phyloP scores from a whole-genome alignment of 805 yeast genomes.

The Tetrapisispora fleetii region DNA sequence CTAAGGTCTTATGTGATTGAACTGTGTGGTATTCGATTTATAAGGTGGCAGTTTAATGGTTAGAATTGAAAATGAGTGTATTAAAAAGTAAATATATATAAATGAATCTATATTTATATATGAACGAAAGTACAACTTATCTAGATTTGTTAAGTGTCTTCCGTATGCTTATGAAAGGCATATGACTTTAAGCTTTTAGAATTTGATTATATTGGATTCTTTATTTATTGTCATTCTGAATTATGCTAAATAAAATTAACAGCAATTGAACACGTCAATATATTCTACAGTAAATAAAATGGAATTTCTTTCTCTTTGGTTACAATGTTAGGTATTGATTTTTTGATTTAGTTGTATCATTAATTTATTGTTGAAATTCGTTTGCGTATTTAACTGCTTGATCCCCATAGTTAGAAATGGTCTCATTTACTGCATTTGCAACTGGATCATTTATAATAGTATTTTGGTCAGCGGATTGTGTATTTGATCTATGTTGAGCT shows the following conservation, averaged over 20 bases:
- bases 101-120: not conserved
- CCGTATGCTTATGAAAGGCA: not conserved
- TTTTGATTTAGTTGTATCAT: not conserved
- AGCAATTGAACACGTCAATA: not conserved
- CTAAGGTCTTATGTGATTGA: no score
- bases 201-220: not conserved
- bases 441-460: conserved; percentile 1
- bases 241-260: not conserved
- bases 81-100: no score
- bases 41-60: no score
- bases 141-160: not conserved
- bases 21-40: no score
- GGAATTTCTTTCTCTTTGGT: not conserved
- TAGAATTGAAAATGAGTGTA: no score
- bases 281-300: not conserved
- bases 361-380: conserved; percentile 20
- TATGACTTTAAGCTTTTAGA: not conserved
- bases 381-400: conserved; percentile 29
- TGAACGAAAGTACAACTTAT: not conserved
- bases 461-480: not conserved
- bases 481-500: conserved; percentile 1
- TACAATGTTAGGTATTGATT: not conserved
- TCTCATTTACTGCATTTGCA: conserved; percentile 11
- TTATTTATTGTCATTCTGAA: not conserved
- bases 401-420: conserved; percentile 22